Evolutionary conservation across 371 early-diverging fungal species (phyloP), one percentile per base, ranked within the genome.

Genomic region (Rhizopus delemar): DNA sequence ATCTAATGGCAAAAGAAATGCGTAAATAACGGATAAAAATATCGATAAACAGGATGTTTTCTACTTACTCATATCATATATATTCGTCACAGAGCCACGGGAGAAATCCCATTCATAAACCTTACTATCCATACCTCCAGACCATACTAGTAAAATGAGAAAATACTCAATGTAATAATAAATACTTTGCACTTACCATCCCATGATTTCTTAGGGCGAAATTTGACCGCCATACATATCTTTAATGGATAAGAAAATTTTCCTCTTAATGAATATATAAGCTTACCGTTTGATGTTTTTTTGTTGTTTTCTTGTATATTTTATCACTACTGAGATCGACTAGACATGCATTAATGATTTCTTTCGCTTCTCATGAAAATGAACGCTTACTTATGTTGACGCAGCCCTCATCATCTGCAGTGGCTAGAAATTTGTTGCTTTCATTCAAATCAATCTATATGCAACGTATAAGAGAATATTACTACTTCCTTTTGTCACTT

Each of bases 61-160:
- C 6, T 31, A 22, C 53, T 62, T 65, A 73, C 77, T 67, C 62
- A 67, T 77, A 48, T 73, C 68, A 33, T 61, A 65, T 8, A 69
- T 62, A 8, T 65, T 46, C 8, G 58, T 57, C 22, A 69, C 68
- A 16, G 36, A 53, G 2, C 78, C 78, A 13, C 72, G 61, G 34
- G 80, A 75, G 16, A 77, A 73, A 59, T 80, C 80, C 77, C 80
- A 77, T 38, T 70, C 70, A 29, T 67, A 68, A 0, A 80, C 41
- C 16, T 74, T 60, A 36, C 71, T 73, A 53, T 80, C 80, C 69
- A 77, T 63, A 11, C 80, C 80, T 33, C 80, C 80, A 33, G 80
- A 80, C 75, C 77, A 77, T 4, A 80, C 78, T 78, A 59, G 13
- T 11, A 39, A 33, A 46, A 15, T 11, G 1, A 33, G 12, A 28